Evolutionary conservation across 495 filamentous ascomycete genomes (phyloP).

Genomic region (Clohesyomyces aquaticus): DNA sequence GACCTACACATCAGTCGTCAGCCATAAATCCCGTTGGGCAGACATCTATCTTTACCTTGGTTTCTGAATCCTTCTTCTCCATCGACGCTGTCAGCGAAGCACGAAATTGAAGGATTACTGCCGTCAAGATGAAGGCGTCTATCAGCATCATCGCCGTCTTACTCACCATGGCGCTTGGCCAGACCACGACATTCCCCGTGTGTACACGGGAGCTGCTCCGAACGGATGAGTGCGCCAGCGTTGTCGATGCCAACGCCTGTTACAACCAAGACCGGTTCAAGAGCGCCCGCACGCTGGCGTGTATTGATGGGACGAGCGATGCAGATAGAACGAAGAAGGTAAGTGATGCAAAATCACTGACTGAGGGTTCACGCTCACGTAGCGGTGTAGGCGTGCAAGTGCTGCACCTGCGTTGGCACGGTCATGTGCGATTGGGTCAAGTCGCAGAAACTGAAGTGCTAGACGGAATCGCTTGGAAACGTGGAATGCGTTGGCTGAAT

Average conservation of each 20-base stretch:
- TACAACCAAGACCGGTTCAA: slow-evolving; percentile 32
- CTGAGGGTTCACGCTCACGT: background rate
- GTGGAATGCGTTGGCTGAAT: background rate
- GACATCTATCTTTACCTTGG: slow-evolving; percentile 9
- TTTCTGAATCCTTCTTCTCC: slow-evolving; percentile 1
- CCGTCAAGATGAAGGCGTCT: slow-evolving; percentile 27
- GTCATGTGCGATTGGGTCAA: slow-evolving; percentile 28
- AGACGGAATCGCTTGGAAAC: background rate
- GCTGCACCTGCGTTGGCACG: slow-evolving; percentile 32
- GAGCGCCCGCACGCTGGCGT: slow-evolving; percentile 21
- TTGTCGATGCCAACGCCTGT: slow-evolving; percentile 38
- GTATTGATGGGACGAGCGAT: slow-evolving; percentile 32
- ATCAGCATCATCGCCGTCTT: slow-evolving; percentile 16
- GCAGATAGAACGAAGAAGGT: slow-evolving; percentile 31
- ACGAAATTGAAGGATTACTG: background rate
- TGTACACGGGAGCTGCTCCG: slow-evolving; percentile 26
- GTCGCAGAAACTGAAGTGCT: slow-evolving; percentile 20
- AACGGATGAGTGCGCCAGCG: slow-evolving; percentile 33
- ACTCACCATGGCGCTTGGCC: slow-evolving; percentile 8
- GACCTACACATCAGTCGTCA: background rate
- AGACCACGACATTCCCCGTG: slow-evolving; percentile 12
- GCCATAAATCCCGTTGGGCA: slow-evolving; percentile 22
- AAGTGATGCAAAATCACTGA: background rate
- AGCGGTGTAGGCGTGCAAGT: slow-evolving; percentile 31
- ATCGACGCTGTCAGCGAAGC: background rate